Base-by-base conservation (phyloP, 1,284 basidiomycete species). In the Sphagnurus paluster region DNA sequence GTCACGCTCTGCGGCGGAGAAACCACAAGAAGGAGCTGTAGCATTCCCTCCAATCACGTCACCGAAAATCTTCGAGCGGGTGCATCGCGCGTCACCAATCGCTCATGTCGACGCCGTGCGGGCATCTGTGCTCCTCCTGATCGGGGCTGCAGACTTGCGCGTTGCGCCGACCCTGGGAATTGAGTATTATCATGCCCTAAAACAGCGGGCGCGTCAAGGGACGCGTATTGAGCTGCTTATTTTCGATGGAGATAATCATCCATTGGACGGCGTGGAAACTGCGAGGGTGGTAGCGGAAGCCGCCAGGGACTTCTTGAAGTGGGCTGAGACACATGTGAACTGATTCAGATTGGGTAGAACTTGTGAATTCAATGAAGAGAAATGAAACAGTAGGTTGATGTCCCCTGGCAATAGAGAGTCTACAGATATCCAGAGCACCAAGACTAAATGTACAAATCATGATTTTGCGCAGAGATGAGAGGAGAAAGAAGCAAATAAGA, bases 141-240 rank as follows among this genome's bases (percentile, higher is more conserved):
- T 89, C 7, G 88, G 87, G 0, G 69, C 72, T 11, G 68, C 69
- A 14, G 88, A 90, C 59, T 65, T 76, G 39, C 67, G 87, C 0
- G 87, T 87, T 1, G 71, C 81, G 5, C 78, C 83, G 1, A 72
- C 74, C 10, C 86, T 90, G 46, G 81, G 81, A 0, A 71, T 71
- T 48, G 72, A 72, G 8, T 82, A 78, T 58, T 89, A 82, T 53
- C 82, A 88, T 60, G 77, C 76, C 3, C 61, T 89, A 37, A 84
- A 78, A 53, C 76, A 71, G 4, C 55, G 64, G 23, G 64, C 13
- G 43, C 42, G 28, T 17, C 38, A 25, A 29, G 48, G 66, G 66
- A 5, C 39, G 57, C 67, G 16, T 76, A 46, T 84, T 10, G 79
- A 84, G 34, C 71, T 87, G 72, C 63, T 87, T 11, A 60, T 70